Evolutionary conservation across 2,329 filamentous ascomycete species (phyloP).

Genomic region (Cephalotrichum gorgonifer): DNA sequence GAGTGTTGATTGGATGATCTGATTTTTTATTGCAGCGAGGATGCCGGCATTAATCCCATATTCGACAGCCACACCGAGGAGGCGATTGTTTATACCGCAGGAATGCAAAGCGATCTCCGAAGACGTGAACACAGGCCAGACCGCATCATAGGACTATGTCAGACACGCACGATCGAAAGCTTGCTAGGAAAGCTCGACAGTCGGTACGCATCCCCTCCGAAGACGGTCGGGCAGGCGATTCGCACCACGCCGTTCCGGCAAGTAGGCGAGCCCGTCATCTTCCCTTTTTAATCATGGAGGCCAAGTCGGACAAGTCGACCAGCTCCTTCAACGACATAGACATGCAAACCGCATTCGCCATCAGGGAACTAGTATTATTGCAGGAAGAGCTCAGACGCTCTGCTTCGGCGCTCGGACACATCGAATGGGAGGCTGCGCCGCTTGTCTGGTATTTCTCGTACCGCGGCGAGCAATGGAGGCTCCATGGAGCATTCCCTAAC

Average conservation of each 20-base stretch:
- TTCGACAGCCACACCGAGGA: slow-evolving; percentile 1
- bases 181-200: not conserved
- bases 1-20: not conserved
- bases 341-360: slow-evolving; percentile 8
- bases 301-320: slow-evolving; percentile 7
- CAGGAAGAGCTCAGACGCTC: slow-evolving; percentile 5
- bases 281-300: slow-evolving; percentile 9
- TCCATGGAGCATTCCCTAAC: not conserved
- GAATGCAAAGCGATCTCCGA: not conserved
- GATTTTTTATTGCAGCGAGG: not conserved
- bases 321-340: slow-evolving; percentile 5
- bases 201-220: not conserved
- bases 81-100: not conserved
- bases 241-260: not conserved
- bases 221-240: not conserved
- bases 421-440: slow-evolving; percentile 1
- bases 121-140: not conserved
- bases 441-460: slow-evolving; percentile 1
- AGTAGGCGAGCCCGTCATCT: slow-evolving; percentile 4
- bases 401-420: not conserved
- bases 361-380: slow-evolving; percentile 7
- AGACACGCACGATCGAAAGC: not conserved
- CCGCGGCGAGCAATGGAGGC: not conserved
- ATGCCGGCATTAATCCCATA: not conserved
- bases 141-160: not conserved